Percentiles rank a stretch among this genome's conserved stretches.
These are phyloP conservation scores for Sclerotinia spermophila DNA, from an alignment of 2,329 filamentous ascomycete species.

Conservation along the genomic window DNA sequence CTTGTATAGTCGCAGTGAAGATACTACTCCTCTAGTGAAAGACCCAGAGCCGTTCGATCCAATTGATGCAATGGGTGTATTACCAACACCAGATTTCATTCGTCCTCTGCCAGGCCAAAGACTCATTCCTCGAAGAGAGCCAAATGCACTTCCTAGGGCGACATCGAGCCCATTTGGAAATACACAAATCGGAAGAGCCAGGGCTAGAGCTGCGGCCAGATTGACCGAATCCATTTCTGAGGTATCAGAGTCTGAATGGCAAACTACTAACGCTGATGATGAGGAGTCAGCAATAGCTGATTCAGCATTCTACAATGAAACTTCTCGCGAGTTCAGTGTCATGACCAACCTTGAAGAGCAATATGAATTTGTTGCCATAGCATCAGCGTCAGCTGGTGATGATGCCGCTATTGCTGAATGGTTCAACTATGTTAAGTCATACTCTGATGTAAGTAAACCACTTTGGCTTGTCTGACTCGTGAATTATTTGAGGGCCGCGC, in stretches of 20 bases:
- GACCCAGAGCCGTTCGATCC: background rate
- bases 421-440: slow-evolving; percentile 23
- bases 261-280: background rate
- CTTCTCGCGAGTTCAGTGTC: background rate
- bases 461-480: background rate
- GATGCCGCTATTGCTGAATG: slow-evolving; percentile 9
- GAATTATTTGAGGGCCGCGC: background rate
- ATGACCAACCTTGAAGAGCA: slow-evolving; percentile 14
- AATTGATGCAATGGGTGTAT: background rate
- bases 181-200: slow-evolving; percentile 6
- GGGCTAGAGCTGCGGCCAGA: background rate
- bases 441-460: slow-evolving; percentile 20
- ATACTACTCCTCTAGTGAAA: background rate
- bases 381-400: slow-evolving; percentile 11
- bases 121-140: slow-evolving; percentile 7
- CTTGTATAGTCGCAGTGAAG: slow-evolving; percentile 5
- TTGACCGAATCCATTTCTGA: slow-evolving; percentile 3
- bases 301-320: background rate
- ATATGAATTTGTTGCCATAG: slow-evolving; percentile 16
- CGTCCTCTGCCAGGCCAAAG: slow-evolving; percentile 6
- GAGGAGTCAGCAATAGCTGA: background rate
- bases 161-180: background rate
- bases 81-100: slow-evolving; percentile 11
- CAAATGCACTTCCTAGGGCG: background rate
- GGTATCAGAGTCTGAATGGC: slow-evolving; percentile 4